Base-by-base conservation (phyloP, 345 rosid species). In the Dovyalis caffra region DNA sequence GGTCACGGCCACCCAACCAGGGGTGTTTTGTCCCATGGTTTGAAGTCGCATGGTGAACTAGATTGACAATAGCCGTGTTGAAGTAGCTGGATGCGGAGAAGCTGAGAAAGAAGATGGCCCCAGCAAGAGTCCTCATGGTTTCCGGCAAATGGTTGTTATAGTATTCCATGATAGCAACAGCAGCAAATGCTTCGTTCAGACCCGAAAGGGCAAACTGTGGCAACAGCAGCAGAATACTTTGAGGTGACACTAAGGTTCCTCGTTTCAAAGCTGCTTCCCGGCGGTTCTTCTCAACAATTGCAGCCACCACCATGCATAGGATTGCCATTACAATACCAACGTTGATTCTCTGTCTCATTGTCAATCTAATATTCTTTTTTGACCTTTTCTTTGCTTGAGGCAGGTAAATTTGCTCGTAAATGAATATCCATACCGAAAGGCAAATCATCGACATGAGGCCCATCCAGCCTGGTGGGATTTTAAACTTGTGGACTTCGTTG, bases 161-260 rank as follows among this genome's bases (percentile, higher is more conserved):
- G 64, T 88, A 84, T 79, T 91, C 98, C 95, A 93, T 78, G 0
- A 90, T 16, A 8, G 95, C 90, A 23, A 91, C 91, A 0, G 90
- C 87, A 0, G 92, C 85, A 79, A 93, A 93, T 3, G 94, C 98
- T 77, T 93, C 92, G 1, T 72, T 83, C 63, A 93, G 12, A 14
- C 97, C 97, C 25, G 93, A 86, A 20, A 88, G 68, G 4, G 75
- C 75, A 47, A 90, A 93, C 74, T 93, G 97, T 14, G 97, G 98
- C 72, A 90, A 21, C 6, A 93, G 86, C 68, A 71, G 58, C 8
- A 76, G 49, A 4, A 88, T 57, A 8, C 85, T 84, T 35, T 85
- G 14, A 0, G 92, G 88, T 1, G 97, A 88, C 4, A 68, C 80
- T 5, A 86, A 86, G 1, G 95, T 57, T 0, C 84, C 79, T 0